phyloP scores from a whole-genome alignment of 495 filamentous ascomycete genomes.

The Venustampulla echinocandica region DNA sequence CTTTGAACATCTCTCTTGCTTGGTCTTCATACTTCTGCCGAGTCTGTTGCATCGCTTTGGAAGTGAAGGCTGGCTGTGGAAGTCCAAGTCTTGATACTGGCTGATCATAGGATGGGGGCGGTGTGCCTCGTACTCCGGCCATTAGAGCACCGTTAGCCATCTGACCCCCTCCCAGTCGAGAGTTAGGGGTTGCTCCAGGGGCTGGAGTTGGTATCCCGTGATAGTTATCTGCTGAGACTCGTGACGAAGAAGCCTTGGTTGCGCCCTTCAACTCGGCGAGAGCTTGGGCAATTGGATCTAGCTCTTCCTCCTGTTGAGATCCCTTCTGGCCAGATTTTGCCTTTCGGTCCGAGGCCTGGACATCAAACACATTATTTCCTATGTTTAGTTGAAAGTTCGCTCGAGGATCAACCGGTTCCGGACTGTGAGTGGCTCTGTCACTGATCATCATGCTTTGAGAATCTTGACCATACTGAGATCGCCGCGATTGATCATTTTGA shows the following conservation, averaged over 20 bases:
- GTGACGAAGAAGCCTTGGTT: conserved; percentile 59
- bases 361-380: conserved; percentile 92
- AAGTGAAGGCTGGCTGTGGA: conserved; percentile 85
- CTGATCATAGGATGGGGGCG: conserved; percentile 79
- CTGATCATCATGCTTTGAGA: conserved; percentile 28
- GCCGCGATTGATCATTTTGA: conserved; percentile 12
- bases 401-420: conserved; percentile 87
- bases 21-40: conserved; percentile 80
- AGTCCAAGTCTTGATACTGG: conserved; percentile 73
- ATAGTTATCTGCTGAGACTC: conserved; percentile 88
- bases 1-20: conserved; percentile 65
- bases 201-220: conserved; percentile 82
- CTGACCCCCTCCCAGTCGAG: conserved; percentile 37
- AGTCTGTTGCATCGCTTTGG: conserved; percentile 86
- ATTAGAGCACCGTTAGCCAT: conserved; percentile 37
- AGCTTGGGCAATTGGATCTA: conserved; percentile 87
- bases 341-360: conserved; percentile 66
- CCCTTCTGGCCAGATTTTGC: conserved; percentile 29
- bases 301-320: conserved; percentile 42
- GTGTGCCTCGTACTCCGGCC: conserved; percentile 54
- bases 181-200: conserved; percentile 38
- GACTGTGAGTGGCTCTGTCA: conserved; percentile 42
- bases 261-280: conserved; percentile 87
- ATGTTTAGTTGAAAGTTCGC: conserved; percentile 94
- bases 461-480: conserved; percentile 15